Evolutionary conservation across 805 yeast species (phyloP).

Genomic region (Zygoascus biomembranicola): DNA sequence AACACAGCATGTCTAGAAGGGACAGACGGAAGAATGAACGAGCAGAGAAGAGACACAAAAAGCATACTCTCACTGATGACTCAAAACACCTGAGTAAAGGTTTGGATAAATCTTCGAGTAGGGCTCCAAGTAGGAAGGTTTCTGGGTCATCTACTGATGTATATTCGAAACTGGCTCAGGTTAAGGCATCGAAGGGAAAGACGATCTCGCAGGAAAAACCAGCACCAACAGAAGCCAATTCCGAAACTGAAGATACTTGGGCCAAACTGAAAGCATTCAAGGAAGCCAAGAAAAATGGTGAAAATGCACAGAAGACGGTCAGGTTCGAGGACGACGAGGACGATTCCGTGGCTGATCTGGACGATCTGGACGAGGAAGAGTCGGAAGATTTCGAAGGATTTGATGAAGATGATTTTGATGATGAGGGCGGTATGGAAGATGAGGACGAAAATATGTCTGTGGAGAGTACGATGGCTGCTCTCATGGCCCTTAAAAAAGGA

Average conservation of each 20-base stretch:
- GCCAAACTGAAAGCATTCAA: conserved; percentile 36
- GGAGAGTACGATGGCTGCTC: not conserved
- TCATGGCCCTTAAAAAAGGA: not conserved
- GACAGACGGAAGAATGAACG: conserved; percentile 16
- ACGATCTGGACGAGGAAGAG: conserved; percentile 2
- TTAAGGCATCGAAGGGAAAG: conserved; percentile 12
- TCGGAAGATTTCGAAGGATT: conserved; percentile 1
- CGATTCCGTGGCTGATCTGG: conserved; percentile 21
- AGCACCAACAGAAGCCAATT: conserved; percentile 9
- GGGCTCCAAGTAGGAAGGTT: not conserved
- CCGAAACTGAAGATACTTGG: conserved; percentile 33
- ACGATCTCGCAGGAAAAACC: conserved; percentile 14
- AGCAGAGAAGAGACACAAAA: conserved; percentile 9
- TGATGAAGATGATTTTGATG: not conserved
- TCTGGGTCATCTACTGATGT: not conserved
- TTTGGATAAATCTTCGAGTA: not conserved
- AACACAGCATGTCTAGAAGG: conserved; percentile 29
- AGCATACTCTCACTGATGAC: not conserved
- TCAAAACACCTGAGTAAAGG: not conserved
- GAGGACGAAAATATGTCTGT: not conserved
- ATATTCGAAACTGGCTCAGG: not conserved
- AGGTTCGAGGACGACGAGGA: conserved; percentile 27
- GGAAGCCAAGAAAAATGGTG: conserved; percentile 24
- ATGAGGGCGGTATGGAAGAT: not conserved
- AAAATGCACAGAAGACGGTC: conserved; percentile 30